A percentile compares a stretch with the other conserved stretches of the same genome.
Conservation (phyloP, 2,329 filamentous ascomycete genomes). For the Fusarium brevicatenulatum region DNA sequence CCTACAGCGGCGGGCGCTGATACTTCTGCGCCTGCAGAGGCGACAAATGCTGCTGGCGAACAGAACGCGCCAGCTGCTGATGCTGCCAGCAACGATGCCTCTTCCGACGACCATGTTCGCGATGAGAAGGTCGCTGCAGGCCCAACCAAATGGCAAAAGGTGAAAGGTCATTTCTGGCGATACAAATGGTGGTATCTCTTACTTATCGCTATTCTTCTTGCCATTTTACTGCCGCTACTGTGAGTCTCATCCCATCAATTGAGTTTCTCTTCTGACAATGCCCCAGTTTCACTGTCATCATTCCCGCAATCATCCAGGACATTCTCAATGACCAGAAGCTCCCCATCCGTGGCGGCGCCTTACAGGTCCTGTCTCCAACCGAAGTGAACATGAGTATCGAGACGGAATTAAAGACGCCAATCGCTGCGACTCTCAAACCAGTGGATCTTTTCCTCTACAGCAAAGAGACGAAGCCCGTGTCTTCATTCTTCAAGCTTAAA, state of each 20-base stretch:
- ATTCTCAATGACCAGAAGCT: constrained; percentile 56
- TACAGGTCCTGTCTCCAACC: constrained; percentile 48
- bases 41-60: not conserved
- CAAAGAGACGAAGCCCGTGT: constrained; percentile 42
- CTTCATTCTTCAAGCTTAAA: constrained; percentile 38
- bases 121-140: constrained; percentile 17
- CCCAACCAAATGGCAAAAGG: constrained; percentile 49
- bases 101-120: constrained; percentile 26
- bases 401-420: constrained; percentile 52
- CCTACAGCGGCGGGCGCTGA: not conserved
- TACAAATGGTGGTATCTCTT: constrained; percentile 58
- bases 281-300: constrained; percentile 57
- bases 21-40: not conserved
- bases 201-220: constrained; percentile 53
- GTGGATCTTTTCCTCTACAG: constrained; percentile 55
- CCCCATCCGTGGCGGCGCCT: constrained; percentile 50
- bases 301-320: constrained; percentile 58
- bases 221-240: constrained; percentile 58
- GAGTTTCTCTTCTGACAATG: not conserved
- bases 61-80: not conserved
- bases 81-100: constrained; percentile 15
- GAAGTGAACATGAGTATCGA: constrained; percentile 50
- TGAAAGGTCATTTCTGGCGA: constrained; percentile 53
- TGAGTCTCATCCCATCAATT: constrained; percentile 44
- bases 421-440: constrained; percentile 52